Percentiles rank a stretch among this genome's conserved stretches.
phyloP scores from a whole-genome alignment of 1,284 basidiomycete genomes.

The Sporisorium reilianum region DNA sequence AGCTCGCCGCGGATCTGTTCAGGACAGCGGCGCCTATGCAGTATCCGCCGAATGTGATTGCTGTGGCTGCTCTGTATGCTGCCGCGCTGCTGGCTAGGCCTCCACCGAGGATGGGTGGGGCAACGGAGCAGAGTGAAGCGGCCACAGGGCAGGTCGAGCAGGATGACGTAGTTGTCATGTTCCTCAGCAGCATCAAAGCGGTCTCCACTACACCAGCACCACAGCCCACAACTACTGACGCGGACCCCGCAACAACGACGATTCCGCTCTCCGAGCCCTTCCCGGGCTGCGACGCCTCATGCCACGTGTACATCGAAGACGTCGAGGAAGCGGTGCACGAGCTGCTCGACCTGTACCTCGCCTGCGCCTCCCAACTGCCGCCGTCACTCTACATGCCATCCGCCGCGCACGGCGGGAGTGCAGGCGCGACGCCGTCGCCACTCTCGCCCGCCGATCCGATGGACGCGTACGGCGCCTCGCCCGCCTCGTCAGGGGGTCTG shows the following conservation, averaged over 20 bases:
- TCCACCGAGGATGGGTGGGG: constrained; percentile 7
- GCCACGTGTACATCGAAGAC: constrained; percentile 41
- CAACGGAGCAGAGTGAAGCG: not conserved
- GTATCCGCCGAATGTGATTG: constrained; percentile 63
- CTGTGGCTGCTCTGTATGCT: constrained; percentile 57
- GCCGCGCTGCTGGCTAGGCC: constrained; percentile 50
- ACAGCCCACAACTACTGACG: not conserved
- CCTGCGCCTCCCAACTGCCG: constrained; percentile 30
- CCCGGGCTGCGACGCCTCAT: constrained; percentile 18
- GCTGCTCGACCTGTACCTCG: constrained; percentile 50
- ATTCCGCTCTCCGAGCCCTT: constrained; percentile 35
- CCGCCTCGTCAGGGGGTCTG: constrained; percentile 24
- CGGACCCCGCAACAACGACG: not conserved
- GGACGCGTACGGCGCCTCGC: constrained; percentile 24
- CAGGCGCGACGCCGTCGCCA: constrained; percentile 35
- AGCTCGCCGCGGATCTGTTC: constrained; percentile 61
- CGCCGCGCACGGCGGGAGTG: constrained; percentile 2
- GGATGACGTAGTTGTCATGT: constrained; percentile 9
- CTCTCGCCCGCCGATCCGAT: constrained; percentile 44
- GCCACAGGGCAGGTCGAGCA: not conserved
- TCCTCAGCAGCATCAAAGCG: constrained; percentile 20
- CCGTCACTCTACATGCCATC: constrained; percentile 37
- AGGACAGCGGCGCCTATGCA: constrained; percentile 58
- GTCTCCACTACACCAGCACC: constrained; percentile 27
- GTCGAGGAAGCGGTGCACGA: constrained; percentile 53